phyloP scores from a whole-genome alignment of 768 basidiomycete species.

The Tylopilus subfusipes region DNA sequence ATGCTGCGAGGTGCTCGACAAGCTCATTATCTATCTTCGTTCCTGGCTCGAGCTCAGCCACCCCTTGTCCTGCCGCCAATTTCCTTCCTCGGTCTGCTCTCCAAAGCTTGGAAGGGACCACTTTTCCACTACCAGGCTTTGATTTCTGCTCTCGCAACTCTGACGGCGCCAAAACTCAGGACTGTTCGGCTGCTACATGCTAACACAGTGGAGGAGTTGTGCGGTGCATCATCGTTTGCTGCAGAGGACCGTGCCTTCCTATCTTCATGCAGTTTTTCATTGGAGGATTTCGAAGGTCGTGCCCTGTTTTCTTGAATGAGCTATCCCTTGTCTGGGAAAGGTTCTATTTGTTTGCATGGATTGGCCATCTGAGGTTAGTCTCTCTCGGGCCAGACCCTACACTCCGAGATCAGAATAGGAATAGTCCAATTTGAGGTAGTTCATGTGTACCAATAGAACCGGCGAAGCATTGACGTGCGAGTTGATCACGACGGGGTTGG shows the following conservation, averaged over 20 bases:
- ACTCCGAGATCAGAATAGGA: background rate
- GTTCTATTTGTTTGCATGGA: background rate
- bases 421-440: background rate
- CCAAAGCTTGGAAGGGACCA: constrained; percentile 14
- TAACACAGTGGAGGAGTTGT: constrained; percentile 12
- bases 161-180: constrained; percentile 20
- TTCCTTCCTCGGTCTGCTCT: constrained; percentile 24
- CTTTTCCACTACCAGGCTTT: constrained; percentile 15
- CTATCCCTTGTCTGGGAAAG: background rate
- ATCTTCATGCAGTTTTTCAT: constrained; percentile 11
- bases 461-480: background rate
- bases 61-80: constrained; percentile 24
- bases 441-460: background rate
- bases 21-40: constrained; percentile 24
- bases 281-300: constrained; percentile 24
- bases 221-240: constrained; percentile 1
- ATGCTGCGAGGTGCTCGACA: constrained; percentile 22
- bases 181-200: constrained; percentile 22
- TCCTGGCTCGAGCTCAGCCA: constrained; percentile 23
- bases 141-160: constrained; percentile 22
- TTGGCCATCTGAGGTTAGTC: background rate
- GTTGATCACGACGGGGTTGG: background rate
- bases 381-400: background rate
- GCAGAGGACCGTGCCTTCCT: constrained; percentile 9
- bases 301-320: constrained; percentile 13